These are phyloP conservation scores for Vigna trinervia DNA, from an alignment of 306 rosid species.

Conservation along the genomic window DNA sequence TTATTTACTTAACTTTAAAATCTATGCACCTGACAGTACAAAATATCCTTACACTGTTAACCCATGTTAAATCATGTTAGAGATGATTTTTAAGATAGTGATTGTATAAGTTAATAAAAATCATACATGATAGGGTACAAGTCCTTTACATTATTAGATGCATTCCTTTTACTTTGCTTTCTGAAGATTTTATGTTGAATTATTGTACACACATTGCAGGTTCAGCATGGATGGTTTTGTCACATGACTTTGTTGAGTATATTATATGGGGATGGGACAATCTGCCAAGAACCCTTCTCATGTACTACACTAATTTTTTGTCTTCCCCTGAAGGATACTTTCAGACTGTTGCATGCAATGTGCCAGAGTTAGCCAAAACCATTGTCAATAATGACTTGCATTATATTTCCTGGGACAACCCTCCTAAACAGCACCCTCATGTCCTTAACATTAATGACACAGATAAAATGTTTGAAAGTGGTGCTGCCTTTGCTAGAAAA, in stretches of 20 bases:
- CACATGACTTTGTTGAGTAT: conserved; percentile 80
- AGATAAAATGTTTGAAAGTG: conserved; percentile 69
- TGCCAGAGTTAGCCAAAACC: conserved; percentile 72
- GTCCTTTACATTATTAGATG: too few species aligned
- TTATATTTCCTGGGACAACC: conserved; percentile 85
- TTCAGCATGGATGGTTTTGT: conserved; percentile 95
- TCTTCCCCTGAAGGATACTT: conserved; percentile 98
- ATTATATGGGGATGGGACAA: conserved; percentile 96
- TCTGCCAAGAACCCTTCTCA: conserved; percentile 88
- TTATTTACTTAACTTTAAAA: background rate
- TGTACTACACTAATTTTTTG: conserved; percentile 91
- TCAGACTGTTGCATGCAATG: conserved; percentile 90
- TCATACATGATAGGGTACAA: background rate
- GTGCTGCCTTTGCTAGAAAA: conserved; percentile 87
- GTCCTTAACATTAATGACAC: conserved; percentile 76
- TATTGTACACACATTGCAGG: conserved; percentile 61
- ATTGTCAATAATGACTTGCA: conserved; percentile 81
- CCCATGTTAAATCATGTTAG: background rate
- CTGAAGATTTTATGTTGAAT: conserved; percentile 2
- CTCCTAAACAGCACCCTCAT: conserved; percentile 92
- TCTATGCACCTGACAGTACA: background rate
- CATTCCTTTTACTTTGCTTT: background rate
- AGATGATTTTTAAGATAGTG: background rate
- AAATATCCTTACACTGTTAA: too few species aligned
- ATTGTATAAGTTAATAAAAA: too few species aligned